Evolutionary conservation across 306 rosid genomes (phyloP).

Genomic region (Myrica gale): DNA sequence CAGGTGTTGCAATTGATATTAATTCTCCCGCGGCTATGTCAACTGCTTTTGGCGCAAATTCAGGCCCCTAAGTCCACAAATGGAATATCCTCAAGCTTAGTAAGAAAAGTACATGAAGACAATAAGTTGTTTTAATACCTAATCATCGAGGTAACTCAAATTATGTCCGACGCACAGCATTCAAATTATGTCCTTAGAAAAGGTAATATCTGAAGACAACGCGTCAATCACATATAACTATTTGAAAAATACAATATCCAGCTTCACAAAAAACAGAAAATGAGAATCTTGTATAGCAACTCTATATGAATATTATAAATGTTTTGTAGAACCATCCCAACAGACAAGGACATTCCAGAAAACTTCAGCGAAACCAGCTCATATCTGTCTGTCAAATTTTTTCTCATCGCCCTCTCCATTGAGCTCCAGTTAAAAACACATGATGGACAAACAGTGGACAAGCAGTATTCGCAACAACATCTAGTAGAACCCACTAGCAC

Average conservation of each 20-base stretch:
- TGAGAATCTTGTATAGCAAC: neutral
- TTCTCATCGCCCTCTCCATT: neutral
- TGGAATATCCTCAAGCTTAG: conserved; percentile 24
- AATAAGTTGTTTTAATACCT: conserved; percentile 11
- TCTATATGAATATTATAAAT: neutral
- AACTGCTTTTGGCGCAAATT: conserved; percentile 61
- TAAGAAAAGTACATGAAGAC: conserved; percentile 1
- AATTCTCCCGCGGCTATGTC: conserved; percentile 79
- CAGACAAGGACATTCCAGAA: neutral
- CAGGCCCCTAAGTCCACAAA: conserved; percentile 55
- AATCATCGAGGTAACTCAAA: neutral
- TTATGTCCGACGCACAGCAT: neutral
- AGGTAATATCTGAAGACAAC: neutral
- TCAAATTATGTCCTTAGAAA: neutral
- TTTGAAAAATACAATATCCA: neutral
- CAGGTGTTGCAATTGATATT: conserved; percentile 73
- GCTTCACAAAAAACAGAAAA: neutral
- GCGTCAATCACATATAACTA: neutral
- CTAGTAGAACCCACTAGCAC: neutral
- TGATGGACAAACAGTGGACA: neutral
- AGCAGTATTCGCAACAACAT: neutral
- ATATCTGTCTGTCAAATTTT: neutral
- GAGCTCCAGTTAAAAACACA: neutral
- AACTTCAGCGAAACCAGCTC: neutral
- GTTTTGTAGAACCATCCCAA: neutral